Conservation (phyloP, 108 stramenopile genomes). For the Nitzschia putrida region DNA sequence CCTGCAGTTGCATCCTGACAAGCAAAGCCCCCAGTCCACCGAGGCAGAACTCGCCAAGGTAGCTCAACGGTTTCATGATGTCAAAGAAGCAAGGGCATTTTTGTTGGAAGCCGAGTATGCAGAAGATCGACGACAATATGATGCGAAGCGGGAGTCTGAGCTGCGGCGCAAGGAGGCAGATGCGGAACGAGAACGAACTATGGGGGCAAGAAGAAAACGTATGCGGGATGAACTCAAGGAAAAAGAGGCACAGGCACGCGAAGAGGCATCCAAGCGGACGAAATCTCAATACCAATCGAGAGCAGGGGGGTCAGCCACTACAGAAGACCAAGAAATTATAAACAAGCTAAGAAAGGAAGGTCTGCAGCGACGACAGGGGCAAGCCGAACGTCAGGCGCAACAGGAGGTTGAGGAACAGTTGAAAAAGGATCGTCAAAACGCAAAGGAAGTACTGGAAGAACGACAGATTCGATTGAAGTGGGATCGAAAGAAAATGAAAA, state of each 20-base stretch:
- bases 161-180: conserved; percentile 57
- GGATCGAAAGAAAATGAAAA: conserved; percentile 72
- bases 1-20: conserved; percentile 94
- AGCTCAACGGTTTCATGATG: conserved; percentile 53
- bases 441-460: conserved; percentile 50
- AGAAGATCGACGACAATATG: conserved; percentile 53
- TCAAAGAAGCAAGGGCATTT: conserved; percentile 65
- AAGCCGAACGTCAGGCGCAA: conserved; percentile 56
- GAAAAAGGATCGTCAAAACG: conserved; percentile 34
- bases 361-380: conserved; percentile 52
- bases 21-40: conserved; percentile 46
- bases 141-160: conserved; percentile 64
- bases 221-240: conserved; percentile 68
- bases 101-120: conserved; percentile 62
- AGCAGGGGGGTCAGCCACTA: neutral
- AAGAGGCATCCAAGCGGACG: conserved; percentile 17
- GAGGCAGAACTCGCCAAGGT: conserved; percentile 8
- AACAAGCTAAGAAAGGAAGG: conserved; percentile 70
- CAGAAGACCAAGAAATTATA: conserved; percentile 45
- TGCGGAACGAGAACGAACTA: conserved; percentile 57
- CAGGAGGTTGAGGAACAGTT: conserved; percentile 29
- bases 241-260: conserved; percentile 54
- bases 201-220: conserved; percentile 66
- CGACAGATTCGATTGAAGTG: conserved; percentile 81
- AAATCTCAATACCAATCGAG: neutral